Evolutionary conservation across 768 basidiomycete species (phyloP), one percentile per base, ranked within the genome.

Genomic region (Termitomyces eurrhizus): DNA sequence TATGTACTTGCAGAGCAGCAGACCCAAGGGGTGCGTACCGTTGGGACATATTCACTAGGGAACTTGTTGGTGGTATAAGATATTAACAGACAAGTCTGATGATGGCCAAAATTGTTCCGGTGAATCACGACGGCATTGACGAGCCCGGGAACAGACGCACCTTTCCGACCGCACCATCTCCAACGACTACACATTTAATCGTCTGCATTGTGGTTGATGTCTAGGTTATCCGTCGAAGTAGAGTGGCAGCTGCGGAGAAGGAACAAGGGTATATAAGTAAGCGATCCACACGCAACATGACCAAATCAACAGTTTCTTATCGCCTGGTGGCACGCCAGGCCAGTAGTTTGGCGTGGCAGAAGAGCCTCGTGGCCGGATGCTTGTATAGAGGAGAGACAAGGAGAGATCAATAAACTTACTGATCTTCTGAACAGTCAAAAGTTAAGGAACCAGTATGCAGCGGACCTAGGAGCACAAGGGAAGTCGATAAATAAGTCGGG

Each of bases 41-140:
- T 97, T 59, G 95, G 95, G 53, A 98, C 96, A 78, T 98, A 98
- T 85, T 99, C 96, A 74, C 93, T 95, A 37, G 95, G 94, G 77
- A 97, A 97, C 77, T 97, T 95, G 85, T 95, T 95, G 69, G 94
- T 95, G 56, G 94, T 95, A 80, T 95, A 95, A 62, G 94, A 97
- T 74, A 97, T 97, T 78, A 97, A 82, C 65, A 97, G 82, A 81
- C 94, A 97, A 49, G 94, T 97, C 95, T 55, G 7, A 41, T 52
- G 56, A 59, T 24, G 59, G 46, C 33, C 33, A 53, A 29, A 41
- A 50, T 45, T 46, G 58, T 64, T 60, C 53, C 59, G 46, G 58
- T 56, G 46, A 60, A 49, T 44, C 16, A 48, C 37, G 35, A 24
- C 18, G 46, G n/a, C 18, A 39, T 36, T 39, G 36, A 44, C 35